Conservation (phyloP, 1,284 basidiomycete species). For the Porodaedalea pini region DNA sequence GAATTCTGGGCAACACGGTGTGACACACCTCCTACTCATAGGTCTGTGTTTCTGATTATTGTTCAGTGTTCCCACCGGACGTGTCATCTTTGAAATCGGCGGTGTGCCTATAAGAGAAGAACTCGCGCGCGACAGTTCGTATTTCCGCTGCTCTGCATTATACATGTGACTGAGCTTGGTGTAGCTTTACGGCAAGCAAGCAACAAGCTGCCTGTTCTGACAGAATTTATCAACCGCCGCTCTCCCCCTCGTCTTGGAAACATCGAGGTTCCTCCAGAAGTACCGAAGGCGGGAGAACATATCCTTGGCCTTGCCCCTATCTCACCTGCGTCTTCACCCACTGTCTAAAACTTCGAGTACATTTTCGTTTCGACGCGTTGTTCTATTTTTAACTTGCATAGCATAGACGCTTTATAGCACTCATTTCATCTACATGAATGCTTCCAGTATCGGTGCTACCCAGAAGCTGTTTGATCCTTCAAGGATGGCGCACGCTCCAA, state of each 20-base stretch:
- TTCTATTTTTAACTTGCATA: no score
- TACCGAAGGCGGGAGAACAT: not conserved
- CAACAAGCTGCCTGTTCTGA: slow-evolving; percentile 85
- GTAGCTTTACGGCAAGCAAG: slow-evolving; percentile 85
- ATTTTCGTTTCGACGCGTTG: no score
- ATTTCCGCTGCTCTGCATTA: slow-evolving; percentile 3
- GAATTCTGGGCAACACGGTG: slow-evolving; percentile 97
- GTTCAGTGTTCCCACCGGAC: slow-evolving; percentile 80
- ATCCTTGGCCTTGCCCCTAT: no score
- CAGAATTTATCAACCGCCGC: slow-evolving; percentile 79
- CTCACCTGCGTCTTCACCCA: not conserved
- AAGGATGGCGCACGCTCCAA: no score
- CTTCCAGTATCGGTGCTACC: no score
- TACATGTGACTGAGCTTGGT: slow-evolving; percentile 11
- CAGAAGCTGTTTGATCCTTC: no score
- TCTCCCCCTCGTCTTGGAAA: slow-evolving; percentile 81
- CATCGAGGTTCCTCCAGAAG: slow-evolving; percentile 48
- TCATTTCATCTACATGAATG: no score
- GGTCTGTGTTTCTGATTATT: not conserved
- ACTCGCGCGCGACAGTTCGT: slow-evolving; percentile 85
- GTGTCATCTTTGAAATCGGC: slow-evolving; percentile 93
- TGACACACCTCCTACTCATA: slow-evolving; percentile 2
- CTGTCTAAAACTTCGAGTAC: not conserved
- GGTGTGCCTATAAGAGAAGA: slow-evolving; percentile 89
- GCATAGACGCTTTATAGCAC: no score